Evolutionary conservation across 164 flowering plant species (phyloP), one percentile per base, ranked within the genome.

Genomic region (Brasenia schreberi): DNA sequence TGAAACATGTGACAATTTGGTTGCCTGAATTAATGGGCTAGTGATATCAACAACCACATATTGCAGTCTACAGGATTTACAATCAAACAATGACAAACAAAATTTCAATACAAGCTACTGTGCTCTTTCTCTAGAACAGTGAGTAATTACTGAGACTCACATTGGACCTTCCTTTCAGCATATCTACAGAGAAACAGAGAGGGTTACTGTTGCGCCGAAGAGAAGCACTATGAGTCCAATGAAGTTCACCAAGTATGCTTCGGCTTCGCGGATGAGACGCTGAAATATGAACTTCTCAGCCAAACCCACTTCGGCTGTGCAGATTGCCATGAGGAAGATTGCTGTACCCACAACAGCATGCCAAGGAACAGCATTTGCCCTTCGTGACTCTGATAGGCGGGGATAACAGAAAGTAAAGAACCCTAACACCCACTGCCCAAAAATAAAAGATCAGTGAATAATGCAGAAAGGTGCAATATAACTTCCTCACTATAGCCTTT

Each of bases 261-360:
- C 72, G 1, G 62, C 19, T 12, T 76, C 76, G 64, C 66, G 19
- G 2, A 19, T 12, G 5, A 76, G 69, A 0, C 19, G 6, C 59
- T 79, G 60, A 65, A 77, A 66, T 0, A 79, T 73, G 10, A 66
- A 64, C 62, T 75, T 78, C 77, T 86, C 79, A 75, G 79, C 77
- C 61, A 89, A 42, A 6, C 96, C 96, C 0, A 85, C 84, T 63
- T 73, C 70, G 4, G 96, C 91, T 6, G 93, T 53, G 65, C 82
- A 77, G 33, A 85, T 80, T 33, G 87, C 81, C 88, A 86, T 77
- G 73, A 74, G 79, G 18, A 89, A 56, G 16, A 87, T 72, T 11
- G 79, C 77, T 65, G 85, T 75, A 0, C 96, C 93, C 0, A 72
- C 74, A 6, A 66, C 58, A 4, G 70, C 62, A 33, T 72, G 74